phyloP scores from a whole-genome alignment of 2,329 filamentous ascomycete genomes.

The Microdochium nivale region DNA sequence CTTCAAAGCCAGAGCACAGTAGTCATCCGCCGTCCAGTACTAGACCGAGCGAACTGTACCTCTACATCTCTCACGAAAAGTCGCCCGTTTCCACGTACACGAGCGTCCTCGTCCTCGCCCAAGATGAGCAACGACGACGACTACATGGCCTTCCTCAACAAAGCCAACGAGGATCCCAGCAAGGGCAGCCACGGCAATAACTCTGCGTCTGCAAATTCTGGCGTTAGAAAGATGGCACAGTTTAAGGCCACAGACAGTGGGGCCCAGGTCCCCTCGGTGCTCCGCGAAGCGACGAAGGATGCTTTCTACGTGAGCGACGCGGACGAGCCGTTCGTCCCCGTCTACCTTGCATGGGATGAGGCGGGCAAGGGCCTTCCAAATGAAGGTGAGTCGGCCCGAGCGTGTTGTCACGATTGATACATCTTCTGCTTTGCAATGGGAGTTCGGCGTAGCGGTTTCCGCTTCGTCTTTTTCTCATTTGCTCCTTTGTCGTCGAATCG shows the following conservation, averaged over 20 bases:
- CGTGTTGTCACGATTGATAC: too few relatives aligned
- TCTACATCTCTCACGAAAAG: neutral
- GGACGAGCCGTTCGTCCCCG: conserved; percentile 77
- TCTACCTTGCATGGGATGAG: conserved; percentile 55
- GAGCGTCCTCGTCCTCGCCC: conserved; percentile 10
- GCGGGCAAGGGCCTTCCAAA: conserved; percentile 44
- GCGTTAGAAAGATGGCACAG: conserved; percentile 21
- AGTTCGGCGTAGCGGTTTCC: too few relatives aligned
- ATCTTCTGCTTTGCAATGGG: too few relatives aligned
- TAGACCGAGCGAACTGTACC: neutral
- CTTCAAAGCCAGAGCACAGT: neutral
- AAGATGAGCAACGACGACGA: conserved; percentile 70
- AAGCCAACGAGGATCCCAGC: conserved; percentile 73
- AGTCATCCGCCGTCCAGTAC: neutral
- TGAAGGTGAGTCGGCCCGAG: conserved; percentile 49
- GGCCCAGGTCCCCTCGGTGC: conserved; percentile 49
- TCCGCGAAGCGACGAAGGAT: conserved; percentile 42
- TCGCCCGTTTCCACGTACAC: neutral
- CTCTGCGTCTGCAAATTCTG: conserved; percentile 17
- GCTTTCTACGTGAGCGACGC: conserved; percentile 71
- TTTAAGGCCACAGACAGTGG: conserved; percentile 46
- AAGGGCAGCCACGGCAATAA: conserved; percentile 37
- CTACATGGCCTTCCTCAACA: conserved; percentile 78
- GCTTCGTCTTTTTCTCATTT: too few relatives aligned
- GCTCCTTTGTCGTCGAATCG: too few relatives aligned